These are phyloP conservation scores for Rasamsonia emersonii DNA, from an alignment of 2,329 filamentous ascomycete genomes.

Conservation along the genomic window DNA sequence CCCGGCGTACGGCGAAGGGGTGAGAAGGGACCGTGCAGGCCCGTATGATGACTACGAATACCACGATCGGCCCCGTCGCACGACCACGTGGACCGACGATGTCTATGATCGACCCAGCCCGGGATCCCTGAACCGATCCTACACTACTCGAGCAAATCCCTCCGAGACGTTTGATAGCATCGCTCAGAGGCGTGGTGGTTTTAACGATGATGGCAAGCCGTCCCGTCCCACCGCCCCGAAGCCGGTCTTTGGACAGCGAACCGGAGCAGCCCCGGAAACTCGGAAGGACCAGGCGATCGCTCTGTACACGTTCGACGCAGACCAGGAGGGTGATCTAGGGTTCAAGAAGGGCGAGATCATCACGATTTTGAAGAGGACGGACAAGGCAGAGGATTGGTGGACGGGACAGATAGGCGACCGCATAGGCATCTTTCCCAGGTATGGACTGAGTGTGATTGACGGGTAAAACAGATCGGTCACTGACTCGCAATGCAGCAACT, in stretches of 20 bases:
- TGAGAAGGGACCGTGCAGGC: slow-evolving; percentile 47
- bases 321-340: slow-evolving; percentile 82
- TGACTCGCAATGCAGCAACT: slow-evolving; percentile 22
- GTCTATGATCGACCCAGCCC: slow-evolving; percentile 36
- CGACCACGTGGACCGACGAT: slow-evolving; percentile 43
- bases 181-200: slow-evolving; percentile 18
- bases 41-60: slow-evolving; percentile 48
- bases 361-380: slow-evolving; percentile 87
- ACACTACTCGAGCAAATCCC: slow-evolving; percentile 24
- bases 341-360: slow-evolving; percentile 98
- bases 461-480: neutral
- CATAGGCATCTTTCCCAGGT: slow-evolving; percentile 89
- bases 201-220: slow-evolving; percentile 40
- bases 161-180: slow-evolving; percentile 26
- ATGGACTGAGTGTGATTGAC: slow-evolving; percentile 17
- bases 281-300: slow-evolving; percentile 75
- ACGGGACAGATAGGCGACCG: slow-evolving; percentile 78
- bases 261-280: slow-evolving; percentile 28
- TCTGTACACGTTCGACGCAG: slow-evolving; percentile 87
- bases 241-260: slow-evolving; percentile 59
- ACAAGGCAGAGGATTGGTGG: slow-evolving; percentile 96
- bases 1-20: slow-evolving; percentile 60
- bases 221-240: slow-evolving; percentile 80
- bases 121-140: slow-evolving; percentile 25
- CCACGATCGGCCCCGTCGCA: slow-evolving; percentile 41